These are phyloP conservation scores for Selenicereus undatus DNA, from an alignment of 148 eudicot genomes.

Conservation along the genomic window DNA sequence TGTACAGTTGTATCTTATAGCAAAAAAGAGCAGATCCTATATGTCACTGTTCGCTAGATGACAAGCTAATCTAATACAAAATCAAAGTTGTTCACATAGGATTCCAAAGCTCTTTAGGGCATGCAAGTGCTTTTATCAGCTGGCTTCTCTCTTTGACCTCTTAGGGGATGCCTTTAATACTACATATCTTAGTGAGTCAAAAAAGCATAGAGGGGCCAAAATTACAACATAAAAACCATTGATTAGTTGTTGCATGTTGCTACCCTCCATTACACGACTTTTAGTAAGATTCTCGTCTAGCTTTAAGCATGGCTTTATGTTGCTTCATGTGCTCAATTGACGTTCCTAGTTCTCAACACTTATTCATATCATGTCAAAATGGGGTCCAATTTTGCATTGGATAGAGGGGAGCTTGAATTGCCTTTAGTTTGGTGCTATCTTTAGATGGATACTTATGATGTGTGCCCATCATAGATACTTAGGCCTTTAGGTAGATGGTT, in stretches of 20 bases:
- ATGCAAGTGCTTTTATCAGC: slow-evolving; percentile 7
- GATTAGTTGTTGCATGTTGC: slow-evolving; percentile 27
- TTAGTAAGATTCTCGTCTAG: slow-evolving; percentile 34
- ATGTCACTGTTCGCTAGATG: neutral
- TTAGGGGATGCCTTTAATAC: slow-evolving; percentile 11
- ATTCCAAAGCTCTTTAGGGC: slow-evolving; percentile 25
- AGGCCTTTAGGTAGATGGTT: slow-evolving; percentile 14
- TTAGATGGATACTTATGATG: slow-evolving; percentile 11
- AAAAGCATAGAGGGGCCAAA: slow-evolving; percentile 14
- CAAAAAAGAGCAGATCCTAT: too few species aligned
- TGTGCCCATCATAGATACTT: slow-evolving; percentile 10
- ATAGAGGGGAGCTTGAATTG: neutral
- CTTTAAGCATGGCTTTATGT: slow-evolving; percentile 26
- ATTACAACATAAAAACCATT: slow-evolving; percentile 15
- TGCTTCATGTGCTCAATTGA: slow-evolving; percentile 36
- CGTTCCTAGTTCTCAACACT: slow-evolving; percentile 25
- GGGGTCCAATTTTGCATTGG: slow-evolving; percentile 25
- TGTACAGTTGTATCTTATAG: too few species aligned
- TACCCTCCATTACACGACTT: slow-evolving; percentile 34
- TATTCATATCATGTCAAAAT: slow-evolving; percentile 20
- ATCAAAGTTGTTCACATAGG: slow-evolving; percentile 23
- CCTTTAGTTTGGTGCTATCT: slow-evolving; percentile 11
- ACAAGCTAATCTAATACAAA: neutral
- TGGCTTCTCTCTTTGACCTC: slow-evolving; percentile 21
- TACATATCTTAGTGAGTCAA: slow-evolving; percentile 14